Evolutionary conservation across 2,329 filamentous ascomycete species (phyloP).

Genomic region (Byssoonygena ceratinophila): DNA sequence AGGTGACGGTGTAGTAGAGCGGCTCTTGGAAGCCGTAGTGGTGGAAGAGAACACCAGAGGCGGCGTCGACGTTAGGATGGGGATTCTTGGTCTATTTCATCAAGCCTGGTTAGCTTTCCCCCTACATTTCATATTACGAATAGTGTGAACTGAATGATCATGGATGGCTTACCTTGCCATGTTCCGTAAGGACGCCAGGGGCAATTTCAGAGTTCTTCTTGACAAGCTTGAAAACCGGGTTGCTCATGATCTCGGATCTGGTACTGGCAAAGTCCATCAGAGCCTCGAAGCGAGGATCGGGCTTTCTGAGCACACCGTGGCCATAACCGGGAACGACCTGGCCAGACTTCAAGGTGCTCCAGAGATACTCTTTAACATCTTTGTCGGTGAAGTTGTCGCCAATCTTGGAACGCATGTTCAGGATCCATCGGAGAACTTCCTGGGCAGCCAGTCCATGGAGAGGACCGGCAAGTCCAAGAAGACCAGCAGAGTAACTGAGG

Average conservation of each 20-base stretch:
- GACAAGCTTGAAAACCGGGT: slow-evolving; percentile 89
- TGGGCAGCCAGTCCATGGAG: slow-evolving; percentile 88
- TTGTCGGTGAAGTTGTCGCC: slow-evolving; percentile 65
- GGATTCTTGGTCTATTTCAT: slow-evolving; percentile 73
- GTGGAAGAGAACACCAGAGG: slow-evolving; percentile 89
- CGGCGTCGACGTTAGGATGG: slow-evolving; percentile 91
- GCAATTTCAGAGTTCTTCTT: slow-evolving; percentile 88
- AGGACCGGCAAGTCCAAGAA: slow-evolving; percentile 91
- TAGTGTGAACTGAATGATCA: slow-evolving; percentile 7
- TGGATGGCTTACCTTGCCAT: slow-evolving; percentile 61
- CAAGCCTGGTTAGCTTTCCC: slow-evolving; percentile 2
- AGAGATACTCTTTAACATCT: slow-evolving; percentile 81
- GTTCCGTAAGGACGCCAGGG: slow-evolving; percentile 78
- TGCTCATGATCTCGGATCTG: slow-evolving; percentile 70
- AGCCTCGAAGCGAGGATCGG: slow-evolving; percentile 90
- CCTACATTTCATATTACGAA: not conserved
- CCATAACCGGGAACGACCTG: slow-evolving; percentile 92
- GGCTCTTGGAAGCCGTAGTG: slow-evolving; percentile 98
- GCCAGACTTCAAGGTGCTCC: slow-evolving; percentile 84
- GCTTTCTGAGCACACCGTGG: slow-evolving; percentile 90
- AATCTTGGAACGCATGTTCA: slow-evolving; percentile 88
- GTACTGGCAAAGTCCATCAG: slow-evolving; percentile 89
- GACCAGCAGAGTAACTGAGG: slow-evolving; percentile 88
- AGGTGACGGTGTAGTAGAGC: slow-evolving; percentile 75
- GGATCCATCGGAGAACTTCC: slow-evolving; percentile 91